Conservation (phyloP, 208 protist species). For the Wallacemonas rigidus region DNA sequence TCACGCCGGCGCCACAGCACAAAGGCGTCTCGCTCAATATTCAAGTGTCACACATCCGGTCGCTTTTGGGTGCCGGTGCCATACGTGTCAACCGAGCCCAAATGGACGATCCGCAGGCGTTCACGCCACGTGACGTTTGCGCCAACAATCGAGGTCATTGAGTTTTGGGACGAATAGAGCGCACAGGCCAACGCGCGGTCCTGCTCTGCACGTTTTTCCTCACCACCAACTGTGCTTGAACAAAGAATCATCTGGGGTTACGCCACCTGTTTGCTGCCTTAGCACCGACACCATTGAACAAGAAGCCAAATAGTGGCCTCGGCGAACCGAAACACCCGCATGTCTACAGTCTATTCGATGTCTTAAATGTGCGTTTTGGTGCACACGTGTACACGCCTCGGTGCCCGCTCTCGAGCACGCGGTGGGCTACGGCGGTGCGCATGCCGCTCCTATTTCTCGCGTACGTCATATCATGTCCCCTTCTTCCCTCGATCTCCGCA, state of each 20-base stretch:
- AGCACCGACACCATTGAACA: too few species aligned
- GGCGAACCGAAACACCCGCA: too few species aligned
- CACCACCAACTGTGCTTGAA: too few species aligned
- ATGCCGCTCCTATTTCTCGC: not conserved
- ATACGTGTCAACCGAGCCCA: constrained; percentile 7
- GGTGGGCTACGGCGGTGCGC: too few species aligned
- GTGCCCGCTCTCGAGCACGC: too few species aligned
- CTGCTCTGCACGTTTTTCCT: too few species aligned
- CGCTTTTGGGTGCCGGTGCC: constrained; percentile 7
- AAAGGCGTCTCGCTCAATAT: not conserved
- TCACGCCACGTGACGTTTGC: constrained; percentile 10
- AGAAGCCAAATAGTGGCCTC: too few species aligned
- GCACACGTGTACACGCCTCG: too few species aligned
- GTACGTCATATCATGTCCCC: not conserved
- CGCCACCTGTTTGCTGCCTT: too few species aligned
- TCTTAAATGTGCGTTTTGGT: too few species aligned
- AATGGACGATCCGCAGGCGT: constrained; percentile 4
- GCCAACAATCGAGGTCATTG: constrained; percentile 11
- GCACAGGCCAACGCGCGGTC: not conserved
- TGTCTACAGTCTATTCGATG: too few species aligned
- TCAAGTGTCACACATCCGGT: not conserved
- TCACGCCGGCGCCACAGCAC: not conserved
- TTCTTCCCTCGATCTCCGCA: not conserved
- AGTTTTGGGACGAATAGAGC: constrained; percentile 9
- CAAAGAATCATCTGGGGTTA: too few species aligned